Conservation (phyloP, 495 filamentous ascomycete species). For the Hypoxylon perforatum region DNA sequence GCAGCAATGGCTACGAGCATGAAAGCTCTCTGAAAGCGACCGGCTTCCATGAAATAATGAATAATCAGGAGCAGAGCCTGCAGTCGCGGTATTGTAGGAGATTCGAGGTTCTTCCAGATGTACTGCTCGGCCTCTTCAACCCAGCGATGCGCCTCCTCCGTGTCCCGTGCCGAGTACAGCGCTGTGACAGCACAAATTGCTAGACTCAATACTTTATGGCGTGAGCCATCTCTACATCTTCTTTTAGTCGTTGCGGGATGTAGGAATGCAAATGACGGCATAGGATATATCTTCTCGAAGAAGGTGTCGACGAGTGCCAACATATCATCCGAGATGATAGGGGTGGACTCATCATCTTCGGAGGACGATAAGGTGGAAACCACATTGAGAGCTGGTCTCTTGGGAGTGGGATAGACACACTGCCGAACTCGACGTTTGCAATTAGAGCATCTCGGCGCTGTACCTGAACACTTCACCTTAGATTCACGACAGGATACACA, state of each 20-base stretch:
- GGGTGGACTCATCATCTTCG: background rate
- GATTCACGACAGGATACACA: constrained; percentile 22
- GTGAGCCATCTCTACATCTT: constrained; percentile 20
- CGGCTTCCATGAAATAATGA: constrained; percentile 28
- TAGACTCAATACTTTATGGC: constrained; percentile 14
- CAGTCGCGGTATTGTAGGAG: constrained; percentile 27
- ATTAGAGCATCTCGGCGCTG: constrained; percentile 24
- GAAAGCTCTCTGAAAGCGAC: constrained; percentile 34
- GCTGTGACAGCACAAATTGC: constrained; percentile 19
- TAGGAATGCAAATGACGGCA: constrained; percentile 33
- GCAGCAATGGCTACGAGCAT: constrained; percentile 31
- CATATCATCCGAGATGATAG: constrained; percentile 7
- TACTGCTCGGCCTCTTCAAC: constrained; percentile 26
- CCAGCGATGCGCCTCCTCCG: constrained; percentile 2
- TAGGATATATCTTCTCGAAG: constrained; percentile 25
- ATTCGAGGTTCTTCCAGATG: constrained; percentile 27
- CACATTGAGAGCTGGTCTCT: constrained; percentile 6
- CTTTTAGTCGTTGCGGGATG: constrained; percentile 26
- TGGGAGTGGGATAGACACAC: constrained; percentile 28
- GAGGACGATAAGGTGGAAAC: background rate
- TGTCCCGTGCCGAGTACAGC: constrained; percentile 5
- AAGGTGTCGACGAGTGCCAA: constrained; percentile 24
- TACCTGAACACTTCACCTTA: constrained; percentile 30
- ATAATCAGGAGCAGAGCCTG: constrained; percentile 30
- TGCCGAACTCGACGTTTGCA: constrained; percentile 25